phyloP scores from a whole-genome alignment of 208 protist genomes.

The Leishmania arabica region DNA sequence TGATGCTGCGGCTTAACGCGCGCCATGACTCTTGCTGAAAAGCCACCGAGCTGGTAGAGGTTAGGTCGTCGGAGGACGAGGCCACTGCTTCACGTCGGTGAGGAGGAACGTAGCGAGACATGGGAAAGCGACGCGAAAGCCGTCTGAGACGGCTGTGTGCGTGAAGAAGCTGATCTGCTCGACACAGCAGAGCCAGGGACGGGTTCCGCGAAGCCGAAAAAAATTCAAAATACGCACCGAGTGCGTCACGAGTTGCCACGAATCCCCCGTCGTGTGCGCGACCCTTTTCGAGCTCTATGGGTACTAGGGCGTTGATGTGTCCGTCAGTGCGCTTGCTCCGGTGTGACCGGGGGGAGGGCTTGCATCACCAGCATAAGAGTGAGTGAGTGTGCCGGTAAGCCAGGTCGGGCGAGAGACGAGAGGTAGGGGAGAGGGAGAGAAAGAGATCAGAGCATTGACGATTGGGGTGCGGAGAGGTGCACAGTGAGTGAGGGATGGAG shows the following conservation, averaged over 20 bases:
- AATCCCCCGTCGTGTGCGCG: neutral
- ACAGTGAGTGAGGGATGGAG: neutral
- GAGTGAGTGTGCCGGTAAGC: neutral
- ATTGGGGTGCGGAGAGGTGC: neutral
- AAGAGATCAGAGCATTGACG: neutral
- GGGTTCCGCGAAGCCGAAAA: neutral
- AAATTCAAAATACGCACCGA: neutral
- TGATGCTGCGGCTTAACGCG: slow-evolving; percentile 97
- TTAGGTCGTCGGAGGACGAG: slow-evolving; percentile 24
- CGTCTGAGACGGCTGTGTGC: neutral
- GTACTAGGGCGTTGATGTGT: neutral
- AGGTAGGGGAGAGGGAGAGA: neutral
- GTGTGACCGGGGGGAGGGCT: neutral
- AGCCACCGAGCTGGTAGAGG: slow-evolving; percentile 31
- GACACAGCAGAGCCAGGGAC: neutral
- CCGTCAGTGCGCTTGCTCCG: neutral
- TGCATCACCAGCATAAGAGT: neutral
- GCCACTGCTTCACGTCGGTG: slow-evolving; percentile 49
- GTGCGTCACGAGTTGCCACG: neutral
- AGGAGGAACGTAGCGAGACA: slow-evolving; percentile 79
- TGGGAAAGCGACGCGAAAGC: slow-evolving; percentile 2
- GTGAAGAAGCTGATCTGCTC: neutral
- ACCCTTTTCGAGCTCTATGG: neutral
- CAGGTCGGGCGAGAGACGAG: neutral
- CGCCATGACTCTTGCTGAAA: slow-evolving; percentile 96